These are phyloP conservation scores for Syzygium jambos DNA, from an alignment of 345 rosid genomes.

Conservation along the genomic window DNA sequence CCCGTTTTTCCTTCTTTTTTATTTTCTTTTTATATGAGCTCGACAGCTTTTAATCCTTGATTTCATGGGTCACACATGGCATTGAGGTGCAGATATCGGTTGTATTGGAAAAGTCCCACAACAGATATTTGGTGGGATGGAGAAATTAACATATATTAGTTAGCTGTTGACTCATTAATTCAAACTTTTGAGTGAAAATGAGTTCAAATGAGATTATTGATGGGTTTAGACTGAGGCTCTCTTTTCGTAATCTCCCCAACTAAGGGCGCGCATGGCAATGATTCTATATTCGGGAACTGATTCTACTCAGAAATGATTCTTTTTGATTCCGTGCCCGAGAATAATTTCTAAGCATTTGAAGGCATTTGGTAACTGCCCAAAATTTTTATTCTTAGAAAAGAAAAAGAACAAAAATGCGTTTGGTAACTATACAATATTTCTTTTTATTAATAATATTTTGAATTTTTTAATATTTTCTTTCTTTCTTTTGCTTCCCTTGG, in stretches of 20 bases:
- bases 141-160: background rate
- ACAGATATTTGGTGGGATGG: background rate
- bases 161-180: background rate
- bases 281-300: too few relatives aligned
- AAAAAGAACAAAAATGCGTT: too few relatives aligned
- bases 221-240: rapidly evolving
- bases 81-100: background rate
- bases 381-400: too few relatives aligned
- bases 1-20: background rate
- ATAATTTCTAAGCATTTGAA: too few relatives aligned
- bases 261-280: too few relatives aligned
- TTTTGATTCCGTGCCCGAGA: too few relatives aligned
- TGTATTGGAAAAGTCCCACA: background rate
- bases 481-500: too few relatives aligned
- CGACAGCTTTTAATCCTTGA: background rate
- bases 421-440: too few relatives aligned
- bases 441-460: too few relatives aligned
- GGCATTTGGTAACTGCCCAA: too few relatives aligned
- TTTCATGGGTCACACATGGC: background rate
- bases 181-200: background rate
- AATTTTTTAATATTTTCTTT: too few relatives aligned
- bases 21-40: background rate
- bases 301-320: too few relatives aligned
- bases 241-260: background rate
- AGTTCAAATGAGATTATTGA: background rate